phyloP scores from a whole-genome alignment of 768 basidiomycete genomes.

The Leccinum boreale region DNA sequence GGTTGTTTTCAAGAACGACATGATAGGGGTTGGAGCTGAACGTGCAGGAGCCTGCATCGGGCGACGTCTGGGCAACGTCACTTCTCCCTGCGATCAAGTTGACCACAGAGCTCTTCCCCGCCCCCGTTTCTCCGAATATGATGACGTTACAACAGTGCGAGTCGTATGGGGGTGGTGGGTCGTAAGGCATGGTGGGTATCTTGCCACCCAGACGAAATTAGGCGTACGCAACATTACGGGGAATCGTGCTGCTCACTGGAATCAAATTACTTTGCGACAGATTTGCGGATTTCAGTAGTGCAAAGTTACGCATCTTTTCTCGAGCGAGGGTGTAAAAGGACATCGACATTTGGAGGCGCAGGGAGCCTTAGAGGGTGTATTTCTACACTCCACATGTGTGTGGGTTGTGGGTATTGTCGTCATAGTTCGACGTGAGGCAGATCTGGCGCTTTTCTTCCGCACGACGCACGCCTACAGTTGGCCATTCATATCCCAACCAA shows the following conservation, averaged over 20 bases:
- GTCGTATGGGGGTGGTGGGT: constrained; percentile 16
- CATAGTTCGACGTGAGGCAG: constrained; percentile 10
- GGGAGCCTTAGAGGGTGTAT: neutral
- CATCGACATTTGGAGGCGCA: neutral
- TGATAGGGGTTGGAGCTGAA: constrained; percentile 27
- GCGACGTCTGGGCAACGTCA: constrained; percentile 29
- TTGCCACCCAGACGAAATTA: constrained; percentile 8
- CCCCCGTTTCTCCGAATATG: constrained; percentile 28
- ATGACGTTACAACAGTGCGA: constrained; percentile 20
- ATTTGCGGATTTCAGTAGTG: neutral
- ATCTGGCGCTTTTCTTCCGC: neutral
- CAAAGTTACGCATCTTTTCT: constrained; percentile 5
- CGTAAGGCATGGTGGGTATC: neutral
- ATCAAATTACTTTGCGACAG: neutral
- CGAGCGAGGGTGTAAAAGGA: neutral
- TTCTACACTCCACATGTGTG: neutral
- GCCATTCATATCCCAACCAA: constrained; percentile 10
- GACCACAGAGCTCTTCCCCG: constrained; percentile 40
- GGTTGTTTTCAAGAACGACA: constrained; percentile 12
- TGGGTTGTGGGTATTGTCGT: constrained; percentile 16
- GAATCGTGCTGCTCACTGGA: constrained; percentile 8
- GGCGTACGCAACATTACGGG: no score
- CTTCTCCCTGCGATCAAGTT: constrained; percentile 35
- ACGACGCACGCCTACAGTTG: constrained; percentile 2
- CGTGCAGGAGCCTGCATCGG: constrained; percentile 34